Evolutionary conservation across 1,139 yeast species (phyloP), one percentile per base, ranked within the genome.

Genomic region (Yamadazyma conglobata): DNA sequence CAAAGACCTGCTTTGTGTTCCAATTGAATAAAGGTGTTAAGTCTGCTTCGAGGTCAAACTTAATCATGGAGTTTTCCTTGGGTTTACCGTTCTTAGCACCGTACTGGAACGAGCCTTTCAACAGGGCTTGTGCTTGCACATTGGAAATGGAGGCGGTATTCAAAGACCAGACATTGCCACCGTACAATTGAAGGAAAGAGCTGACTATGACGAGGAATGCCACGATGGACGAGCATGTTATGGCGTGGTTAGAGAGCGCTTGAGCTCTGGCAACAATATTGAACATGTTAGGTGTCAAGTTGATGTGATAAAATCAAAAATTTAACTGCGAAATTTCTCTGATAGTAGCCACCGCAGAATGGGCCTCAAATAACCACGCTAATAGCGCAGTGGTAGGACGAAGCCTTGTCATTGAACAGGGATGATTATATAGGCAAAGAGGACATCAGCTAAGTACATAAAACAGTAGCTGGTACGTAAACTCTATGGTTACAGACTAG

Each of bases 1-100:
- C 84, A 53, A 91, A 89, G 13, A 91, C 77, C 56, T 91, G 98
- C 52, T 91, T 91, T 9, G 98, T 91, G 59, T 91, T 91, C 96
- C 97, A 91, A 56, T 85, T 88, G 72, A 89, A 89, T 34, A 91
- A 66, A 1, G 88, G 79, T 1, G 83, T 55, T 45, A 91, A 61
- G 44, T 68, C 73, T 2, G 71, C 73, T 7, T 76, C 76, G 35
- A 91, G 62, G 52, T 87, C 95, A 50, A 89, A 88, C 11, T 60
- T 61, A 25, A 88, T 58, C 48, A 74, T 75, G 34, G 83, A 72
- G 52, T 88, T 88, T 49, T 91, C 96, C 60, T 86, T 89, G 26
- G 88, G 80, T 39, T 73, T 73, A 27, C 83, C 76, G 38, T 72
- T 71, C 3, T 61, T 58, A 3, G 94, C 78, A 1, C 96, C 96